Evolutionary conservation across 1,284 basidiomycete genomes (phyloP).

Genomic region (Anthracocystis walkeri): DNA sequence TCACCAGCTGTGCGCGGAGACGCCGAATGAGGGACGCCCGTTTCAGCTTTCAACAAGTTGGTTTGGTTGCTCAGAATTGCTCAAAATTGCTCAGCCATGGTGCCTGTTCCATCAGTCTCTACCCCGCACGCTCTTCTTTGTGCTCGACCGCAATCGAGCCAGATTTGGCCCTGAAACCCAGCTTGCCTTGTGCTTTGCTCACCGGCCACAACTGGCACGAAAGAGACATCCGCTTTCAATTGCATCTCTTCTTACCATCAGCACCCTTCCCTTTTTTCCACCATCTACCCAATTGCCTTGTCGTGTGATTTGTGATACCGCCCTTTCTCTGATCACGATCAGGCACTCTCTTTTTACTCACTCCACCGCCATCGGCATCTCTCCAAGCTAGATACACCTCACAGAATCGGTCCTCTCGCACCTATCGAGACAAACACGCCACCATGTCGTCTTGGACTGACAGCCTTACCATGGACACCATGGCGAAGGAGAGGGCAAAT

Average conservation of each 20-base stretch:
- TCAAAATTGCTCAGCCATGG: neutral
- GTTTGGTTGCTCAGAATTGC: neutral
- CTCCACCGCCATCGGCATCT: neutral
- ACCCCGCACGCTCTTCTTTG: neutral
- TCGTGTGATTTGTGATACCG: neutral
- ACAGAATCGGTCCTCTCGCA: conserved; percentile 23
- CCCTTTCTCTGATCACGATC: neutral
- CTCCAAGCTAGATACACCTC: neutral
- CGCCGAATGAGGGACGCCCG: neutral
- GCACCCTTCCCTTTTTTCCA: neutral
- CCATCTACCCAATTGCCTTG: conserved; percentile 3
- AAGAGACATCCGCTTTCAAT: conserved; percentile 1
- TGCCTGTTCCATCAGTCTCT: neutral
- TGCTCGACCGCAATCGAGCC: too few species aligned
- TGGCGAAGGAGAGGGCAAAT: conserved; percentile 71
- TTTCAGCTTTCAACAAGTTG: conserved; percentile 4
- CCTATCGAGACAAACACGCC: conserved; percentile 35
- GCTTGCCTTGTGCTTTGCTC: neutral
- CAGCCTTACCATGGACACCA: conserved; percentile 68
- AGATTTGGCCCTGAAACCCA: neutral
- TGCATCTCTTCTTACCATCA: neutral
- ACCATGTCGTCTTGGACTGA: conserved; percentile 55
- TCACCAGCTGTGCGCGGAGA: neutral
- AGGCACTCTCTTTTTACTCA: neutral
- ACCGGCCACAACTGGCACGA: neutral